These are phyloP conservation scores for Emergomyces pasteurianus DNA, from an alignment of 2,329 filamentous ascomycete species.

Conservation along the genomic window DNA sequence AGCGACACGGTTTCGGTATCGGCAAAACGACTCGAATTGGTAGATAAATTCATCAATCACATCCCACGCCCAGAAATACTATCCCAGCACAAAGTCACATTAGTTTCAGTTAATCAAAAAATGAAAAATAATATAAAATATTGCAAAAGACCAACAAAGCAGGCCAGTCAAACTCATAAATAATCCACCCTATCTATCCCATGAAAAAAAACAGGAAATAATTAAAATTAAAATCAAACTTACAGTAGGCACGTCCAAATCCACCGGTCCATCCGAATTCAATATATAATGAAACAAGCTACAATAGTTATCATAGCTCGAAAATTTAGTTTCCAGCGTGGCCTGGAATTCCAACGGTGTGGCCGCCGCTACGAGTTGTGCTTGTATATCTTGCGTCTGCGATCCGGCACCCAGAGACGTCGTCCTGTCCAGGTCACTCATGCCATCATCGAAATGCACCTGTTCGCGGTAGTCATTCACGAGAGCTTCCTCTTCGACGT, in stretches of 20 bases:
- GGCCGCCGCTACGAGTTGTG: slow-evolving; percentile 78
- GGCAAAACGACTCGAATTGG: slow-evolving; percentile 99
- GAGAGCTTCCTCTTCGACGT: slow-evolving; percentile 90
- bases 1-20: slow-evolving; percentile 86
- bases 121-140: neutral
- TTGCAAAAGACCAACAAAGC: neutral
- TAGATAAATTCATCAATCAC: slow-evolving; percentile 99
- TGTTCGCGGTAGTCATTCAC: slow-evolving; percentile 95
- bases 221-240: slow-evolving; percentile 28
- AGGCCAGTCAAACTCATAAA: neutral
- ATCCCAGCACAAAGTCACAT: slow-evolving; percentile 9
- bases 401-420: slow-evolving; percentile 57
- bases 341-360: slow-evolving; percentile 94
- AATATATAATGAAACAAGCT: slow-evolving; percentile 98
- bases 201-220: neutral
- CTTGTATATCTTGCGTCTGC: slow-evolving; percentile 83
- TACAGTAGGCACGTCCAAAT: slow-evolving; percentile 92
- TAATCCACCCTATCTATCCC: neutral
- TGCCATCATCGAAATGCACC: slow-evolving; percentile 81
- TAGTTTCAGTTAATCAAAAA: neutral
- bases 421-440: slow-evolving; percentile 68
- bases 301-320: slow-evolving; percentile 99
- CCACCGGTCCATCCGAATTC: slow-evolving; percentile 97
- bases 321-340: slow-evolving; percentile 90
- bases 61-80: slow-evolving; percentile 99